phyloP scores from a whole-genome alignment of 129 eudicot genomes.

The Silybum marianum region DNA sequence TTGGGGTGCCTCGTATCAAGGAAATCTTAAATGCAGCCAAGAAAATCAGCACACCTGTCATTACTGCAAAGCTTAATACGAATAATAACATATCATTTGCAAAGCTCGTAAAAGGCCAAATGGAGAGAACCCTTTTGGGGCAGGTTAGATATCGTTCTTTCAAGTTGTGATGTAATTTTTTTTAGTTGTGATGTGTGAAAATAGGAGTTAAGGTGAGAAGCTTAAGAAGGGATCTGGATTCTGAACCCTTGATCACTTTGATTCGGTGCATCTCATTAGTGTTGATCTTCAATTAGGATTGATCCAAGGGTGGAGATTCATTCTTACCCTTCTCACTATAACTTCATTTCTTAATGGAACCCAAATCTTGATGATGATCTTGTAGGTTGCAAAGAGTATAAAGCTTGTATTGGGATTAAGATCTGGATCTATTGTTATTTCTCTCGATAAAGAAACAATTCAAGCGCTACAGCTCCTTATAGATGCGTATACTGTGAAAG shows the following conservation, averaged over 20 bases:
- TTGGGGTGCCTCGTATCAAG: conserved; percentile 97
- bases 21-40: conserved; percentile 92
- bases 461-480: conserved; percentile 56
- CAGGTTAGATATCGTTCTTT: conserved; percentile 50
- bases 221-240: too few relatives aligned
- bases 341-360: too few relatives aligned
- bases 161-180: neutral
- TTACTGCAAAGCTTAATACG: conserved; percentile 61
- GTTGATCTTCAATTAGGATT: too few relatives aligned
- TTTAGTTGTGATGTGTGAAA: too few relatives aligned
- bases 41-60: conserved; percentile 86
- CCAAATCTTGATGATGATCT: neutral
- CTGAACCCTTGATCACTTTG: too few relatives aligned
- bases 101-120: conserved; percentile 66
- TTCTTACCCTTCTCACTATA: too few relatives aligned
- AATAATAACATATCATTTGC: conserved; percentile 46
- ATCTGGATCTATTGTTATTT: conserved; percentile 58
- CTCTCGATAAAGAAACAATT: conserved; percentile 72
- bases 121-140: conserved; percentile 81
- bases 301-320: too few relatives aligned
- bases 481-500: conserved; percentile 67
- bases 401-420: conserved; percentile 66
- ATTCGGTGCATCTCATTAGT: too few relatives aligned
- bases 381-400: conserved; percentile 88
- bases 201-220: too few relatives aligned